Evolutionary conservation across 176 grass and related monocot genomes (phyloP), one percentile per base, ranked within the genome.

Genomic region (Dactylis glomerata): DNA sequence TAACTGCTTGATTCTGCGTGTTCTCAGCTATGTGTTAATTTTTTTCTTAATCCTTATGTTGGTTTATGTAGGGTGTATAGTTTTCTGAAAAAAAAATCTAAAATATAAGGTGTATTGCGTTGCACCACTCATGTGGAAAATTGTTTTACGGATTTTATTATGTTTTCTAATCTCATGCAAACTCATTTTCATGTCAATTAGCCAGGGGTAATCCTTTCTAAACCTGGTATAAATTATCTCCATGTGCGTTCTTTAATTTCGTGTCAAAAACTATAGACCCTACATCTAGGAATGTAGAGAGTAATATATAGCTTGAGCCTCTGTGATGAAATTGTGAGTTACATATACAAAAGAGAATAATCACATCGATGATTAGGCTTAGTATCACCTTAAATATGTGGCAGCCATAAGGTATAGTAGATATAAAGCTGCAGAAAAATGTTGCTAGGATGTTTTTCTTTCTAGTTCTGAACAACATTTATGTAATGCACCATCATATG

Each of bases 401-500:
- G 20, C 9, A 20, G 65, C 37, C 30, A 22, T 28, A 24, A 57
- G 49, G 34, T 59, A 58, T 57, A 59, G 28, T 54, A 59, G n/a
- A 68, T 77, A 77, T 59, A 46, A 26, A 33, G 58, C 47, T 63
- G 45, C 14, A 68, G 33, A 23, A 30, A 73, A 52, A 79, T 73
- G 63, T 54, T 44, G 5, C 33, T 15, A 11, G 30, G 40, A 31
- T 4, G 1, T 32, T 79, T 22, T 5, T 19, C 20, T 79, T 73
- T 54, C 42, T 34, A 20, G 42, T 44, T 79, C 1, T 74, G 1
- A 2, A 2, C 19, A 55, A 20, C 11, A 50, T 37, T 88, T 72
- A 62, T 88, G 28, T 84, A 63, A 52, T 6, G 26, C 55, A 58
- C 24, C 37, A 71, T 85, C 54, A 47, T 81, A n/a, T 86, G 49